A percentile compares a stretch with the other conserved stretches of the same genome.
Evolutionary conservation across 192 early-diverging fungal genomes (phyloP).

Genomic region (Entomortierella beljakovae): DNA sequence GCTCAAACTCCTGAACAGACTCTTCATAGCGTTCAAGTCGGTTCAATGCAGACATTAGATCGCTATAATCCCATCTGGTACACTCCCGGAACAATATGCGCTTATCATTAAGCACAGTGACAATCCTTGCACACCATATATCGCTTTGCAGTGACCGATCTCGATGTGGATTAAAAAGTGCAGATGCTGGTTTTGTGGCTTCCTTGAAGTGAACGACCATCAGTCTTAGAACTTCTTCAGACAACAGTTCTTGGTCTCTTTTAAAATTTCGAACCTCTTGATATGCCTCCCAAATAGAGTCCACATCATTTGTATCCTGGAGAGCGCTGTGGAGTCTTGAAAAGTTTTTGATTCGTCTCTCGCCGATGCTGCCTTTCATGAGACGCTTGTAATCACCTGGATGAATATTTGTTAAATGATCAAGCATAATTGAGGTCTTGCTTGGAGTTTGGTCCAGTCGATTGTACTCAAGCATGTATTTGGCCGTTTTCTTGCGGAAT

Average conservation of each 20-base stretch:
- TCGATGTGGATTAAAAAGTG: too few relatives aligned
- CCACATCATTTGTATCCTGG: constrained; percentile 12
- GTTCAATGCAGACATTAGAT: constrained; percentile 41
- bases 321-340: constrained; percentile 22
- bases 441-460: neutral
- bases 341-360: constrained; percentile 11
- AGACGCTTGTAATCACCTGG: constrained; percentile 3
- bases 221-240: constrained; percentile 12
- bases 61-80: constrained; percentile 36
- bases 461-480: neutral
- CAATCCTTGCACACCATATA: constrained; percentile 24
- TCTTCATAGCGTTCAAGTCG: constrained; percentile 30
- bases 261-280: constrained; percentile 17
- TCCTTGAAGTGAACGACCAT: constrained; percentile 38
- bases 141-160: neutral
- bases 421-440: constrained; percentile 4
- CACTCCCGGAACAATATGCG: neutral
- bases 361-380: neutral
- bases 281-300: constrained; percentile 35
- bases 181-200: neutral
- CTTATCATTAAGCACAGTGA: constrained; percentile 40
- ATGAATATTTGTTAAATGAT: constrained; percentile 17
- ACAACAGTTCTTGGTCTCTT: constrained; percentile 7
- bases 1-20: constrained; percentile 21
- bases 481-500: neutral